Percentiles rank a stretch among this genome's conserved stretches.
These are phyloP conservation scores for Camellia lanceoleosa DNA, from an alignment of 148 eudicot species.

Conservation along the genomic window DNA sequence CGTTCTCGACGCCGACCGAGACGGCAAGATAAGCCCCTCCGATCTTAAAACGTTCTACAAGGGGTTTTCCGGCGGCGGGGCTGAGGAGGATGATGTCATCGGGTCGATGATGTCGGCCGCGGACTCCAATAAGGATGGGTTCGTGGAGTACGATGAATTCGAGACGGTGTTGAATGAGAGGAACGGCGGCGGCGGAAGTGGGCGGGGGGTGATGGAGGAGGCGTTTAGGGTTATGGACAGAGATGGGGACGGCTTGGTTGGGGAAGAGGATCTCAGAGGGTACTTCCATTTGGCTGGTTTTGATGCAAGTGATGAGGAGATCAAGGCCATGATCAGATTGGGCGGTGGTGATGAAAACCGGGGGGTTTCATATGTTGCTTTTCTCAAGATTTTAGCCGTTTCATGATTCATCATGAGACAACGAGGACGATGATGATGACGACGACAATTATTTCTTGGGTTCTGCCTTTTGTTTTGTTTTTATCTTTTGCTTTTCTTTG, in stretches of 20 bases:
- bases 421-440: background rate
- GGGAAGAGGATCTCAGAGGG: conserved; percentile 52
- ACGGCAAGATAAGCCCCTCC: conserved; percentile 65
- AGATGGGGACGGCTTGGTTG: conserved; percentile 81
- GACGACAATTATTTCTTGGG: background rate
- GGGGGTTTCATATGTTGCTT: conserved; percentile 57
- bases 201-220: conserved; percentile 53
- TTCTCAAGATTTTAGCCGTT: conserved; percentile 56
- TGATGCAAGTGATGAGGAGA: conserved; percentile 61
- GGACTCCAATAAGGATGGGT: conserved; percentile 63
- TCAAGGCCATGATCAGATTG: conserved; percentile 66
- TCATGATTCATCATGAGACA: conserved; percentile 13
- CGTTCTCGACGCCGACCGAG: conserved; percentile 67
- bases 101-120: conserved; percentile 70
- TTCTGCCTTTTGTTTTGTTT: background rate
- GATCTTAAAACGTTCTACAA: conserved; percentile 63
- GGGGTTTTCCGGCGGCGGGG: conserved; percentile 10
- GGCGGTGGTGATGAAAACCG: conserved; percentile 53
- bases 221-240: conserved; percentile 71
- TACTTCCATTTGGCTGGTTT: conserved; percentile 53
- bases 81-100: conserved; percentile 41
- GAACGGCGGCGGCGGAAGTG: background rate
- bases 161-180: conserved; percentile 33
- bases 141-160: conserved; percentile 66
- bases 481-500: no score